Conservation (phyloP, 1,284 basidiomycete genomes). For the Vanrija sp. region DNA sequence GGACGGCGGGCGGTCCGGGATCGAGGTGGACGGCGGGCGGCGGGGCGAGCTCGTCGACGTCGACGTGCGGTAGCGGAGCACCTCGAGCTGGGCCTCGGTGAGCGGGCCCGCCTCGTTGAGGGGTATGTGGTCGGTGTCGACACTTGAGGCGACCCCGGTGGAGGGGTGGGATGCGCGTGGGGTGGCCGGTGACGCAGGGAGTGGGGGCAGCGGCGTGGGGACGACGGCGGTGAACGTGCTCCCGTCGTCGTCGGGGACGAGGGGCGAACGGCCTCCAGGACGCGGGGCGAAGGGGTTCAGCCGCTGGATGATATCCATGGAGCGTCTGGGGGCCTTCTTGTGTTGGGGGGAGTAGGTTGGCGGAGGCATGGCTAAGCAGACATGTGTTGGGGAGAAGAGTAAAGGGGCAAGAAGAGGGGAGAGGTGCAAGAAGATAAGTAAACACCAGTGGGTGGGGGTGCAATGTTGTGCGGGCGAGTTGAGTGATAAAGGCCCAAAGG, state of each 20-base stretch:
- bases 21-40: not conserved
- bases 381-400: not conserved
- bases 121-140: not conserved
- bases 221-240: not conserved
- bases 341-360: not conserved
- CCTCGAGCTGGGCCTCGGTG: not conserved
- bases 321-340: not conserved
- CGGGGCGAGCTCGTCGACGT: not conserved
- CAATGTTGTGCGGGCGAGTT: not conserved
- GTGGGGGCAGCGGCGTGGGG: no score
- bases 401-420: not conserved
- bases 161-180: no score
- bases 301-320: slow-evolving; percentile 4
- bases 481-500: not conserved
- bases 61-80: not conserved
- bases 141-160: not conserved
- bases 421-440: not conserved
- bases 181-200: no score
- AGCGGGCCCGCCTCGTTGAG: not conserved
- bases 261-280: not conserved
- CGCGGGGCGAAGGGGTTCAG: not conserved
- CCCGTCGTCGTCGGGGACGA: not conserved
- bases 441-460: not conserved
- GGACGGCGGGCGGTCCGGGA: not conserved
- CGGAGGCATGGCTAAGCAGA: not conserved